Percentiles rank a stretch among this genome's conserved stretches.
Conservation (phyloP, 2,329 filamentous ascomycete species). For the Pseudogymnoascus sp. region DNA sequence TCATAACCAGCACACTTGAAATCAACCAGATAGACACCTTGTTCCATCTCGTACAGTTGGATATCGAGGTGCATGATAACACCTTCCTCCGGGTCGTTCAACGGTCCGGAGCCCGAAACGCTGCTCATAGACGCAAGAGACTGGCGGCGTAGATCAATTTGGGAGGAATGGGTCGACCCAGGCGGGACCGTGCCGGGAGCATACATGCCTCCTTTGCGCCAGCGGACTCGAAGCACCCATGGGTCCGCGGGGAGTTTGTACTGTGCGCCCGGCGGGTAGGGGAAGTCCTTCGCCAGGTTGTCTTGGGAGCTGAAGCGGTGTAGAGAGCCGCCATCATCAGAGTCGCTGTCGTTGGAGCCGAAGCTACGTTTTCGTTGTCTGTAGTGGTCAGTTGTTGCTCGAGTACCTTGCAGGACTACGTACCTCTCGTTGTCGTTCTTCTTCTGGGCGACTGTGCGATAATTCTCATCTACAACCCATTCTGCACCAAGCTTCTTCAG, state of each 20-base stretch:
- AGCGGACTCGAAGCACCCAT: conserved; percentile 88
- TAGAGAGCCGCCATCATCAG: conserved; percentile 30
- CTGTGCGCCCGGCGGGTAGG: conserved; percentile 45
- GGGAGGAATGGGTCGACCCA: conserved; percentile 39
- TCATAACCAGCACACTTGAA: conserved; percentile 99
- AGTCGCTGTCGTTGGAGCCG: conserved; percentile 25
- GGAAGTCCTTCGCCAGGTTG: neutral
- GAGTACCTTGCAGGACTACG: conserved; percentile 16
- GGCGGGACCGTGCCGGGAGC: conserved; percentile 40
- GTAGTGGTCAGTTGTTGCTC: neutral
- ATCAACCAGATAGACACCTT: conserved; percentile 88
- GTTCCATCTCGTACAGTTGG: conserved; percentile 90
- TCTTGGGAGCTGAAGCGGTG: conserved; percentile 29
- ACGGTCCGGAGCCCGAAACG: conserved; percentile 23
- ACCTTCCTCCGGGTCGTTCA: conserved; percentile 22
- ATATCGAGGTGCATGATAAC: conserved; percentile 95
- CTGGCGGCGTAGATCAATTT: conserved; percentile 36
- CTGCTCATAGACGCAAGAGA: conserved; percentile 28
- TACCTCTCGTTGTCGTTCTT: conserved; percentile 33
- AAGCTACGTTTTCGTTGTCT: conserved; percentile 32
- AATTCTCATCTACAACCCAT: conserved; percentile 65
- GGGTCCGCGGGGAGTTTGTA: conserved; percentile 88
- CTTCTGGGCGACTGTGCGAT: conserved; percentile 10
- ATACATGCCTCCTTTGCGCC: conserved; percentile 71
- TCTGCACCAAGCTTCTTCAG: conserved; percentile 79